These are phyloP conservation scores for Arctium lappa DNA, from an alignment of 129 eudicot species.

Conservation along the genomic window DNA sequence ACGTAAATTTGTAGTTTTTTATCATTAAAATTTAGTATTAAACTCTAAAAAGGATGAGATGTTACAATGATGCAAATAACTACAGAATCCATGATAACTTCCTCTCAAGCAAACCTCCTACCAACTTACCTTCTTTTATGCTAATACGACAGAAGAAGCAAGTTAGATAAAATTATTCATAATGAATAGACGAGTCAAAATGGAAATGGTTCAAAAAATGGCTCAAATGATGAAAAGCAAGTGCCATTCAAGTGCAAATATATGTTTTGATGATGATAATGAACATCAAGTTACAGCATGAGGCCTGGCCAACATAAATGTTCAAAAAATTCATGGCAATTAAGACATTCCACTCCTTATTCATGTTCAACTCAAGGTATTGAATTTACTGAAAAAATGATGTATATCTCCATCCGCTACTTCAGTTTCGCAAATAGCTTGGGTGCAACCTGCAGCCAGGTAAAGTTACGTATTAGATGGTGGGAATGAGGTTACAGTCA, in stretches of 20 bases:
- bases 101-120: no score
- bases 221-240: background rate
- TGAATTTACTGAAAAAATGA: constrained; percentile 28
- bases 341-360: constrained; percentile 38
- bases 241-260: background rate
- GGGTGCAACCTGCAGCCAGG: constrained; percentile 63
- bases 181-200: background rate
- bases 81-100: no score
- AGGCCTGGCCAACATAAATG: constrained; percentile 6
- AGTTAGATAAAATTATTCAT: no score
- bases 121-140: no score
- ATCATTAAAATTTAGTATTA: no score
- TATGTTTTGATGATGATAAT: background rate
- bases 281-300: constrained; percentile 19
- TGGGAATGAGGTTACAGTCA: background rate
- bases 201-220: background rate
- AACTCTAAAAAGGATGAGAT: no score
- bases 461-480: background rate
- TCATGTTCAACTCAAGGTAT: constrained; percentile 30
- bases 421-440: constrained; percentile 64
- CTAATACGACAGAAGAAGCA: no score
- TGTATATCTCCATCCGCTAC: constrained; percentile 28
- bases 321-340: constrained; percentile 22
- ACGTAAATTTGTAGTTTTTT: no score
- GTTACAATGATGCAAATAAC: no score